Percentiles rank a stretch among this genome's conserved stretches.
Conservation (phyloP, 2,329 filamentous ascomycete genomes). For the Raffaelea ambrosiae region DNA sequence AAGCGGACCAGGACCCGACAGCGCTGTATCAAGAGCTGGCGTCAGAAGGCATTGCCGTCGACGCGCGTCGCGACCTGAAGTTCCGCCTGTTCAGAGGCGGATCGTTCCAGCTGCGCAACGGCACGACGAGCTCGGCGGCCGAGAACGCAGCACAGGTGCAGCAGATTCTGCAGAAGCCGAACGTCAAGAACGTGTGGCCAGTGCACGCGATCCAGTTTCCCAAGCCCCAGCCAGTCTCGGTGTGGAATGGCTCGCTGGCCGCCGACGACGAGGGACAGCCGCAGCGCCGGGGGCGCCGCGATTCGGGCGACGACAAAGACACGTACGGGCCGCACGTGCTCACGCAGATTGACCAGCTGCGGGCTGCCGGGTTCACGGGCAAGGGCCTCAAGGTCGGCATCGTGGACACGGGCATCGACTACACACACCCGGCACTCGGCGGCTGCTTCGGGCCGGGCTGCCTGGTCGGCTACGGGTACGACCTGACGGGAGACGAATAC, state of each 20-base stretch:
- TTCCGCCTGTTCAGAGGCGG: too few species aligned
- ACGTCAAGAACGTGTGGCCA: too few species aligned
- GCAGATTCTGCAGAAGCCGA: too few species aligned
- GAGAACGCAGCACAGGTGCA: too few species aligned
- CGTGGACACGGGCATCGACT: conserved; percentile 30
- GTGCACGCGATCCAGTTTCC: too few species aligned
- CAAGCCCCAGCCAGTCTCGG: conserved; percentile 33
- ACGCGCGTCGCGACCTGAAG: too few species aligned
- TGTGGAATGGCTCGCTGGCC: conserved; percentile 21
- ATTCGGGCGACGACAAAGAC: too few species aligned
- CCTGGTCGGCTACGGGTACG: conserved; percentile 7
- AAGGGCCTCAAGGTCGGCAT: conserved; percentile 44
- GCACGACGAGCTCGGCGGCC: too few species aligned
- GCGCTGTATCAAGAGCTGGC: too few species aligned
- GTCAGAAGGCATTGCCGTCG: too few species aligned
- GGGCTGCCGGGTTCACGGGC: conserved; percentile 36
- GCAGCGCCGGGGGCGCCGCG: conserved; percentile 21
- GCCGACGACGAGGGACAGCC: conserved; percentile 12
- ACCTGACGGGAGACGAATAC: conserved; percentile 21
- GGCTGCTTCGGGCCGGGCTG: conserved; percentile 15
- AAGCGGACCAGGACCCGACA: too few species aligned
- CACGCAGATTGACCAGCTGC: conserved; percentile 46
- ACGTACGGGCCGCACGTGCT: conserved; percentile 41
- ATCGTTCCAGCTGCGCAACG: too few species aligned
- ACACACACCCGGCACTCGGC: conserved; percentile 22